Base-by-base conservation (phyloP, 106 monocot genomes). In the Allium fistulosum region DNA sequence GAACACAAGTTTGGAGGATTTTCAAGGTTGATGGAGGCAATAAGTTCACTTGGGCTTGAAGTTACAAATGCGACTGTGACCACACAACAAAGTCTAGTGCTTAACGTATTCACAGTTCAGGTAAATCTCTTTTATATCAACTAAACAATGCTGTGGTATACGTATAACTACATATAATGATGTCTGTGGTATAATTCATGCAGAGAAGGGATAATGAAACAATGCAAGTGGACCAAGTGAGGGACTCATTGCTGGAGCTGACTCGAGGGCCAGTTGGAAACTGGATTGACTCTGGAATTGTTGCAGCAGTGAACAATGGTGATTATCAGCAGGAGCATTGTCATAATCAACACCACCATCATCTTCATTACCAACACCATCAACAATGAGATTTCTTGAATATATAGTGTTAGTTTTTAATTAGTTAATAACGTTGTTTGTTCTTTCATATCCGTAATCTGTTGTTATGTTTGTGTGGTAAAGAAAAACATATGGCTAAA, bases 41-140 rank as follows among this genome's bases (percentile, higher is more conserved):
- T 99, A 73, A 83, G 70, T 52, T 76, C 89, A 2, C 71, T 93
- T 4, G 90, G 93, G 0, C 77, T 99, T 9, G 93, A 93, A 67
- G 93, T 99, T 14, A 83, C 87, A 70, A 90, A 85, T 46, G 87
- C 75, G 27, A 99, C 79, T 27, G 84, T 99, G 45, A 93, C 99
- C n/a, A 81, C 93, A 6, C 85, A 75, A 71, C 76, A 70, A 27
- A 69, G 65, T 15, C 71, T 99, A 8, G 99, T 87, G 9, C 70
- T 87, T n/a, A 89, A 86, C 61, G 87, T 87, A 18, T 90, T 99
- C 75, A 90, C 71, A 53, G 90, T 83, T 0, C 77, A 85, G 78
- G 93, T 99, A 87, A 87, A 17, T 55, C 37, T n/a, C 63, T 49
- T 14, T 12, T 37, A 2, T 37, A 37, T 5, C 37, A 37, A 37